Base-by-base conservation (phyloP, 1,284 basidiomycete species). In the Tremellales sp. region DNA sequence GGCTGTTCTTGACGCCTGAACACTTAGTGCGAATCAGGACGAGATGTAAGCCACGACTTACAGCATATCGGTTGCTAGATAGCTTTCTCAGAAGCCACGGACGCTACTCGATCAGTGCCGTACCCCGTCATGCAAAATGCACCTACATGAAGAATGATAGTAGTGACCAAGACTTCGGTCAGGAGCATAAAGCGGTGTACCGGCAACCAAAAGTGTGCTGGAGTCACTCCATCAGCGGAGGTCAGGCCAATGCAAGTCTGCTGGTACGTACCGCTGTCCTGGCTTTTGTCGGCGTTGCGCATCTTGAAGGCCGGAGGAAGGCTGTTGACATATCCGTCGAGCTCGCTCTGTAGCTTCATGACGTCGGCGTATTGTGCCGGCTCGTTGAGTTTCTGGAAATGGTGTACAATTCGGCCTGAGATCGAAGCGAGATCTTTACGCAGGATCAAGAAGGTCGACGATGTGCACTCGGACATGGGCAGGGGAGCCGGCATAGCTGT, bases 351-450 rank as follows among this genome's bases (percentile, higher is more conserved):
- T 43, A 97, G 78, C 1, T 79, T 76, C 37, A 88, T 73, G 33
- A 93, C 89, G 63, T 96, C 90, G 12, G 84, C 81, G 68, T 96
- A 96, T 62, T 89, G 86, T 45, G 85, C 86, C 45, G 81, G 81
- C 45, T 84, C 82, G 48, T 85, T 81, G 19, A 94, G 84, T 74
- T 90, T 87, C 71, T 97, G 93, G 74, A 93, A 97, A 72, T 94
- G 89, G 65, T 94, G 91, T 41, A 91, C 90, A 63, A 97, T 91
- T 39, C 84, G 83, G 23, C 92, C 93, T 55, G 93, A 93, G 53
- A 94, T 87, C 41, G 79, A 78, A 17, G 89, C 86, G 17, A 97
- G 79, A 41, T 82, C 80, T 64, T 93, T 87, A 29, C 92, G 81
- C 29, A 97, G 79, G 54, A 94, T 90, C 49, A 91, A 83, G 69